Evolutionary conservation across 1,139 yeast species (phyloP).

Genomic region (Geotrichum histeridarum): DNA sequence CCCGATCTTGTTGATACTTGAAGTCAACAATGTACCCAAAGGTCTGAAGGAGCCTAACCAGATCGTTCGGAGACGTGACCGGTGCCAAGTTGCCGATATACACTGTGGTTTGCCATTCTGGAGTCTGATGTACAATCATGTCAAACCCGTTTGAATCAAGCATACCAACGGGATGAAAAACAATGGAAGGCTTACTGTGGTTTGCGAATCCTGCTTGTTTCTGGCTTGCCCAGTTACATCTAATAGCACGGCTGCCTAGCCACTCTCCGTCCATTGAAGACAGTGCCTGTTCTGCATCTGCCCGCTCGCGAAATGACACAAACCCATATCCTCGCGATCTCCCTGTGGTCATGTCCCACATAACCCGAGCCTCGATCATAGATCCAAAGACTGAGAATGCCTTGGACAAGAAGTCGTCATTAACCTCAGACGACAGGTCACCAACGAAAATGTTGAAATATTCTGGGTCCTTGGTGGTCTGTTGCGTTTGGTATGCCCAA

Average conservation of each 20-base stretch:
- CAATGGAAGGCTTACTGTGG: constrained; percentile 20
- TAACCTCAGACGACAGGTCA: constrained; percentile 75
- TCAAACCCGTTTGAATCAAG: constrained; percentile 22
- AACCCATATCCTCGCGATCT: constrained; percentile 90
- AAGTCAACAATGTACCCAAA: constrained; percentile 81
- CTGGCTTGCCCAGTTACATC: constrained; percentile 88
- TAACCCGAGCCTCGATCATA: constrained; percentile 79
- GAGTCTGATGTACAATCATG: constrained; percentile 32
- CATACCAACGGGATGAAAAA: constrained; percentile 19
- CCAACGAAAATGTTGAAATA: constrained; percentile 80
- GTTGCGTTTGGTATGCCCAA: constrained; percentile 80
- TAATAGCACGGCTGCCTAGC: constrained; percentile 68
- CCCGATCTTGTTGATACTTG: constrained; percentile 74
- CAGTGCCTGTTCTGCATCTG: constrained; percentile 72
- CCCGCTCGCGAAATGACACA: constrained; percentile 64
- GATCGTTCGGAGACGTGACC: constrained; percentile 64
- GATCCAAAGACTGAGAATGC: constrained; percentile 60
- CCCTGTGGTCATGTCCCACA: constrained; percentile 97
- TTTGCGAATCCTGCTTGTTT: constrained; percentile 33
- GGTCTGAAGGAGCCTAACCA: constrained; percentile 69
- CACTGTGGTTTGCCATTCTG: constrained; percentile 82
- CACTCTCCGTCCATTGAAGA: constrained; percentile 69
- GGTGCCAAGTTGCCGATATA: constrained; percentile 83
- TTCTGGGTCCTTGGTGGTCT: constrained; percentile 46
- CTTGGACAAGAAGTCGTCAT: constrained; percentile 62